Percentiles rank a stretch among this genome's conserved stretches.
These are phyloP conservation scores for Camellia oleifera DNA, from an alignment of 179 eudicot genomes.

Conservation along the genomic window DNA sequence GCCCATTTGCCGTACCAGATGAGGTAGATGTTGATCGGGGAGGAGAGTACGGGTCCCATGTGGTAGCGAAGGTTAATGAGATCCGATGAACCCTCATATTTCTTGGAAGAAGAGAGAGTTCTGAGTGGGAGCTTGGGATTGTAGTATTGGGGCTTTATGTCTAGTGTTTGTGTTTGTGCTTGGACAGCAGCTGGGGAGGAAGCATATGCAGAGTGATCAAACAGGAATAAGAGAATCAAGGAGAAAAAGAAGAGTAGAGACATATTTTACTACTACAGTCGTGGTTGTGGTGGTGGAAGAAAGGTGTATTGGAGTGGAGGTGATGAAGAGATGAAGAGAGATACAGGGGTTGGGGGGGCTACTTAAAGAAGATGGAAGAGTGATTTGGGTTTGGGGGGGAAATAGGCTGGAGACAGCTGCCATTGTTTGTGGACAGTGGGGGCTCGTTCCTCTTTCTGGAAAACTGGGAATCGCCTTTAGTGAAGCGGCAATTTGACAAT, in stretches of 20 bases:
- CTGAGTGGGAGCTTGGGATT: slow-evolving; percentile 56
- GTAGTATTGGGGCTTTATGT: slow-evolving; percentile 26
- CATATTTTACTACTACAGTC: not conserved
- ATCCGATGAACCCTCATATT: slow-evolving; percentile 74
- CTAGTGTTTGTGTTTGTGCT: slow-evolving; percentile 20
- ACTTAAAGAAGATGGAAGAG: not conserved
- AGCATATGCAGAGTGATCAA: not conserved
- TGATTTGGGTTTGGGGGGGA: not conserved
- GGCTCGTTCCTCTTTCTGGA: slow-evolving; percentile 3
- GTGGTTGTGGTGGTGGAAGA: not conserved
- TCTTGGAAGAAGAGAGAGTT: slow-evolving; percentile 50
- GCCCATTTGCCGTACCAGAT: slow-evolving; percentile 89
- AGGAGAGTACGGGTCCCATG: slow-evolving; percentile 94
- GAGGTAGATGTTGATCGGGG: slow-evolving; percentile 76
- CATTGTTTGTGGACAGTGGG: slow-evolving; percentile 13
- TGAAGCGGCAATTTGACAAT: slow-evolving; percentile 1
- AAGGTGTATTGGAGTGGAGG: not conserved
- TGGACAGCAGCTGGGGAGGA: not conserved
- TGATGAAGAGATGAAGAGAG: not conserved
- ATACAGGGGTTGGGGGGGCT: not conserved
- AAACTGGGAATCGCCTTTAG: slow-evolving; percentile 18
- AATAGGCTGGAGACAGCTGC: slow-evolving; percentile 34
- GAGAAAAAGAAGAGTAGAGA: not conserved
- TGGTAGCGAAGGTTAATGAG: slow-evolving; percentile 74
- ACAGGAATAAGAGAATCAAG: not conserved